Evolutionary conservation across 2,329 filamentous ascomycete species (phyloP), one percentile per base, ranked within the genome.

Genomic region (Tothia fuscella): DNA sequence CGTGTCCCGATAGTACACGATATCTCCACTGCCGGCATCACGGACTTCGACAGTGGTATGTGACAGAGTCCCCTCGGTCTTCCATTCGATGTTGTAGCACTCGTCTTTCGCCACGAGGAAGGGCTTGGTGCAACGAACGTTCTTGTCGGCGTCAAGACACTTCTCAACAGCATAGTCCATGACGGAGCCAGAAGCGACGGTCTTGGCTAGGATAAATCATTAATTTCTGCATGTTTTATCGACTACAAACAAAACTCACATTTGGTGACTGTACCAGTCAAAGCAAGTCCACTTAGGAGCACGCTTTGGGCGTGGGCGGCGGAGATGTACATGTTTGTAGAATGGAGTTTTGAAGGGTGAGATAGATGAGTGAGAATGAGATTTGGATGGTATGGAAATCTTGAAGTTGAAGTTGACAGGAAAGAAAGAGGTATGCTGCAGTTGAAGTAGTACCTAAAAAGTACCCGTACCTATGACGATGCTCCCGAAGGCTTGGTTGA

Each of bases 1-100:
- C 16, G 64, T 67, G 46, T 68, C 64, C 12, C 64, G 53, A 46
- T 67, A 67, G 48, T 55, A 67, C 4, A 67, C 64, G 12, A 67
- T 45, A 50, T 67, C 62, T 35, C 50, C 52, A 32, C 56, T 55
- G 2, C 54, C 62, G 5, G 60, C 60, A 47, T 65, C 58, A 17
- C 52, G 48, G 3, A 59, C 54, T 51, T 64, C 62, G 37, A 56
- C 56, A 1, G 61, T 64, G 2, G 60, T 64, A 47, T 68, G 65
- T 10, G 57, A 61, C 7, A 68, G 37, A 1, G 53, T 44, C 14
- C 64, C 59, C 7, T 61, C 57, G 12, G 63, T 66, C n/a, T 45
- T 49, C 63, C 63, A 66, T 32, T 58, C 51, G 14, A 67, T 45
- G n/a, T 52, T 50, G 51, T 66, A 66, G 56, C 64, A 67, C 6